A percentile compares a stretch with the other conserved stretches of the same genome.
phyloP scores from a whole-genome alignment of 2,329 filamentous ascomycete genomes.

The Colletotrichum spaethianum region DNA sequence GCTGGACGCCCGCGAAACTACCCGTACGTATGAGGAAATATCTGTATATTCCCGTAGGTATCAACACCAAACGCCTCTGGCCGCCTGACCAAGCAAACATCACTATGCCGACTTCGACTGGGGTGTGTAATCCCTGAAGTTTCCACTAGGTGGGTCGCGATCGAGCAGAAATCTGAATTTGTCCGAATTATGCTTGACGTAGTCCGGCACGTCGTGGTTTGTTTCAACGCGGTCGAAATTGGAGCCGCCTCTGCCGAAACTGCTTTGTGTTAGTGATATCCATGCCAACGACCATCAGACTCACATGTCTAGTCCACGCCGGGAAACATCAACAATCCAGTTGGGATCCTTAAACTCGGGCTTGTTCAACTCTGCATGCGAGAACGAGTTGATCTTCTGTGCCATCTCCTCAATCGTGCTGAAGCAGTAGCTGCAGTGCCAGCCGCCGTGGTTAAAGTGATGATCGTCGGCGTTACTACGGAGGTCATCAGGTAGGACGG shows the following conservation, averaged over 20 bases:
- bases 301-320: constrained; percentile 59
- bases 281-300: constrained; percentile 49
- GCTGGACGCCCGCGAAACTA: not conserved
- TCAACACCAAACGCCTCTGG: not conserved
- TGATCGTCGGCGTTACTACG: constrained; percentile 62
- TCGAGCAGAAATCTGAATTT: constrained; percentile 56
- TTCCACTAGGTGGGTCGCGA: constrained; percentile 55
- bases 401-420: constrained; percentile 68
- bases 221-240: constrained; percentile 49
- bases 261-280: constrained; percentile 29
- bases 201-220: constrained; percentile 59
- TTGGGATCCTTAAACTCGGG: constrained; percentile 55
- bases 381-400: constrained; percentile 65
- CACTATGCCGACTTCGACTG: not conserved
- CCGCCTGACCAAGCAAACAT: not conserved
- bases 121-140: constrained; percentile 51
- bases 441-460: constrained; percentile 62
- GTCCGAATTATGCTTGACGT: constrained; percentile 51
- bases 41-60: not conserved
- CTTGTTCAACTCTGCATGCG: constrained; percentile 55
- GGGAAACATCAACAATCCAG: constrained; percentile 57
- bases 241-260: constrained; percentile 43
- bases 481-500: constrained; percentile 68
- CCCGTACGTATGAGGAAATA: not conserved
- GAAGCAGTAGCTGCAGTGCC: constrained; percentile 76